Evolutionary conservation across 1,139 yeast genomes (phyloP).

Genomic region (Sugiyamaella pinicola): DNA sequence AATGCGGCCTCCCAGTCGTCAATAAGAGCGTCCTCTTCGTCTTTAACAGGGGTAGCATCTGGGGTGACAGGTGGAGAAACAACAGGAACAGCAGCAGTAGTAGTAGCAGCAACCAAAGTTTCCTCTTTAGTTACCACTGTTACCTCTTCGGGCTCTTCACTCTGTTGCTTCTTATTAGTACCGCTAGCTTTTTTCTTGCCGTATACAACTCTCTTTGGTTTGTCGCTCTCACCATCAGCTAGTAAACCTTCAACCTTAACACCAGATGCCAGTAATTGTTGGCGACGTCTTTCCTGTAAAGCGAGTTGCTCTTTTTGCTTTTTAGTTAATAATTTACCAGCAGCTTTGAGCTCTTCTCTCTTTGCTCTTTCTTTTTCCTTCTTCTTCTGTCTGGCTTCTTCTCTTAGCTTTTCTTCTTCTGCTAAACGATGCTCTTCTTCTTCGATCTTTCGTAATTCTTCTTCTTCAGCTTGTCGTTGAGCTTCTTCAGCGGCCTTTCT

Average conservation of each 20-base stretch:
- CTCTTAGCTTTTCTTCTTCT: conserved; percentile 66
- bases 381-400: conserved; percentile 65
- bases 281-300: conserved; percentile 84
- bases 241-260: conserved; percentile 73
- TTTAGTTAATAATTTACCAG: conserved; percentile 79
- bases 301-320: conserved; percentile 94
- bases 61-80: conserved; percentile 28
- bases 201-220: conserved; percentile 75
- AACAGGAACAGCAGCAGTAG: conserved; percentile 46
- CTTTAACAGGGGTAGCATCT: conserved; percentile 24
- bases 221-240: conserved; percentile 43
- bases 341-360: conserved; percentile 89
- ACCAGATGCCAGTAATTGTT: conserved; percentile 76
- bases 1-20: conserved; percentile 47
- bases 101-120: conserved; percentile 41
- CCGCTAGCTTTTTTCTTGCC: conserved; percentile 63
- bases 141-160: conserved; percentile 35
- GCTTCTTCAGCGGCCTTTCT: conserved; percentile 83
- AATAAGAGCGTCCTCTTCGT: conserved; percentile 40
- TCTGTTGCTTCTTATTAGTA: conserved; percentile 38
- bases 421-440: conserved; percentile 56
- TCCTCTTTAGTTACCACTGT: too few species aligned
- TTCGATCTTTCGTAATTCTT: conserved; percentile 56
- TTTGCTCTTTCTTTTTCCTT: conserved; percentile 74
- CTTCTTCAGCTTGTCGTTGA: conserved; percentile 62